Percentiles rank a stretch among this genome's conserved stretches.
phyloP scores from a whole-genome alignment of 208 protist species.

The Leishmania tropica region DNA sequence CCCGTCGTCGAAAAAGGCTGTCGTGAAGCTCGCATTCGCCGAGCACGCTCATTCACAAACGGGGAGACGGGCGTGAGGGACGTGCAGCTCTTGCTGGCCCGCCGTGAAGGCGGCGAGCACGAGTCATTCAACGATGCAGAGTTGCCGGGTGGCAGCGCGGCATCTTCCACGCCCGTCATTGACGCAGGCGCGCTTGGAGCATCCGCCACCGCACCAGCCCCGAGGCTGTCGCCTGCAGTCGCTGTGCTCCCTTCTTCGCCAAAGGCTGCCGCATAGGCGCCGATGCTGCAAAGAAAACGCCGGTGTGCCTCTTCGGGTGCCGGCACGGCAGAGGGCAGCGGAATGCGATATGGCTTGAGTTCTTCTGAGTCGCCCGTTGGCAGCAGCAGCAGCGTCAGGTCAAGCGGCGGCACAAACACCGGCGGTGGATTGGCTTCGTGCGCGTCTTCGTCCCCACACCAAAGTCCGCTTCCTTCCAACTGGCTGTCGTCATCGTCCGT shows the following conservation, averaged over 20 bases:
- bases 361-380: conserved; percentile 11
- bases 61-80: conserved; percentile 9
- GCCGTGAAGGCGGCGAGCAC: background rate
- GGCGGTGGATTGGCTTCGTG: conserved; percentile 2
- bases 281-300: background rate
- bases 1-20: background rate
- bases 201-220: background rate
- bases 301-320: conserved; percentile 10
- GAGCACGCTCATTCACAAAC: conserved; percentile 5
- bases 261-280: background rate
- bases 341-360: conserved; percentile 27
- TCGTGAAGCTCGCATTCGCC: conserved; percentile 13
- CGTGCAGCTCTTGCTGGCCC: background rate
- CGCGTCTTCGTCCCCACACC: conserved; percentile 6
- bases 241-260: background rate
- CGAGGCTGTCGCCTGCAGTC: background rate
- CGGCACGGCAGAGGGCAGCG: conserved; percentile 21
- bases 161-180: background rate
- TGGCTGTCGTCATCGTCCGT: background rate
- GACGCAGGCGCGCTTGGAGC: background rate
- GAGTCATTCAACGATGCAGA: background rate
- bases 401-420: conserved; percentile 18
- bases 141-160: background rate
- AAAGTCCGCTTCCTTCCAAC: background rate
- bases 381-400: conserved; percentile 16